These are phyloP conservation scores for Pezicula carpinea DNA, from an alignment of 2,329 filamentous ascomycete species.

Conservation along the genomic window DNA sequence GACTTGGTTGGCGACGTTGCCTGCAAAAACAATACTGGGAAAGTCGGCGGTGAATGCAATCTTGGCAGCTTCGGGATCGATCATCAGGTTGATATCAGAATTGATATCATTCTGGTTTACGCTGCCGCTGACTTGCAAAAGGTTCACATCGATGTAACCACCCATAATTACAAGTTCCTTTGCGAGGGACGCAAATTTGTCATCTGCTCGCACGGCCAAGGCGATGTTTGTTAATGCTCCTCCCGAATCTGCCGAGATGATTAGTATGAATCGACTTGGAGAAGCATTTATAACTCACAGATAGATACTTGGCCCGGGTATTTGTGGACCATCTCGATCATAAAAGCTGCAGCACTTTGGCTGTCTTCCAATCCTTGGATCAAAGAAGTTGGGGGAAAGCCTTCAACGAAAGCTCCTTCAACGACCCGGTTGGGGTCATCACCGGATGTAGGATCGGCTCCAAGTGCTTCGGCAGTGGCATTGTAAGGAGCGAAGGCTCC, in stretches of 20 bases:
- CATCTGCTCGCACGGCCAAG: slow-evolving; percentile 40
- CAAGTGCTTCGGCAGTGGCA: slow-evolving; percentile 34
- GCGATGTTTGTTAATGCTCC: slow-evolving; percentile 46
- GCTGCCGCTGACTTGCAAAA: slow-evolving; percentile 28
- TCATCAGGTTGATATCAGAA: slow-evolving; percentile 43
- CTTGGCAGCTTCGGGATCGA: slow-evolving; percentile 45
- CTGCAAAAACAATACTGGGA: slow-evolving; percentile 39
- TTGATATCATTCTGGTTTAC: slow-evolving; percentile 24
- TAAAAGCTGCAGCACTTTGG: slow-evolving; percentile 38
- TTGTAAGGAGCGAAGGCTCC: slow-evolving; percentile 41
- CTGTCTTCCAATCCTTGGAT: slow-evolving; percentile 21
- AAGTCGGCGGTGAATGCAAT: slow-evolving; percentile 44
- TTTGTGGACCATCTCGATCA: slow-evolving; percentile 42
- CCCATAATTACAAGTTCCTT: slow-evolving; percentile 47
- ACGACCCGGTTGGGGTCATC: slow-evolving; percentile 35
- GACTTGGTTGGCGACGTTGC: slow-evolving; percentile 44
- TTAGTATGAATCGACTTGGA: too few species aligned
- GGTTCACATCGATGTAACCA: slow-evolving; percentile 41
- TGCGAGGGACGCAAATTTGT: slow-evolving; percentile 39
- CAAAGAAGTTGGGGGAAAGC: slow-evolving; percentile 40
- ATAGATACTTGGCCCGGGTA: slow-evolving; percentile 47
- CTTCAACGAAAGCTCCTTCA: slow-evolving; percentile 37
- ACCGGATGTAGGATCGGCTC: slow-evolving; percentile 41
- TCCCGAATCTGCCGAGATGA: slow-evolving; percentile 20
- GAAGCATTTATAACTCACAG: slow-evolving; percentile 21